These are phyloP conservation scores for Ustilago shanxiensis DNA, from an alignment of 1,284 basidiomycete species.

Conservation along the genomic window DNA sequence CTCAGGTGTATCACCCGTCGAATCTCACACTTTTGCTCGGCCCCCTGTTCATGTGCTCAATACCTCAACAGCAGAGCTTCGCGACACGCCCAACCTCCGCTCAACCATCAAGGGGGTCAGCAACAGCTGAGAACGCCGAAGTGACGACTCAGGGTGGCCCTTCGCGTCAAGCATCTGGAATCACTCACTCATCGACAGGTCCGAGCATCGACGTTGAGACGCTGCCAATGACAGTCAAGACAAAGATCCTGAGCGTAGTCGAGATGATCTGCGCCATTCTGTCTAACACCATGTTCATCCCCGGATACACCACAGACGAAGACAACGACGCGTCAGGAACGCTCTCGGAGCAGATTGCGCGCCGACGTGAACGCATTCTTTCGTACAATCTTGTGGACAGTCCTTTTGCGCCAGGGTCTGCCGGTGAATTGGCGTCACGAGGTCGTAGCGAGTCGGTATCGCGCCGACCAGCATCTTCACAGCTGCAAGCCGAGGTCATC, in stretches of 20 bases:
- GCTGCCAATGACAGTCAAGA: slow-evolving; percentile 43
- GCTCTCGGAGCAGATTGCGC: slow-evolving; percentile 37
- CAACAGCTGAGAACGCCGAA: neutral
- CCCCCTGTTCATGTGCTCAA: slow-evolving; percentile 47
- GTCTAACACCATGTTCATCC: slow-evolving; percentile 50
- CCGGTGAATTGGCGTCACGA: slow-evolving; percentile 6
- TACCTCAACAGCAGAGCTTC: slow-evolving; percentile 33
- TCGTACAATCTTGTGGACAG: slow-evolving; percentile 32
- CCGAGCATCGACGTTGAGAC: slow-evolving; percentile 27
- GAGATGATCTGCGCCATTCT: slow-evolving; percentile 62
- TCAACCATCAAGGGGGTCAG: slow-evolving; percentile 1
- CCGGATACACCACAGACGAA: slow-evolving; percentile 26
- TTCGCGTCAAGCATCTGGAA: neutral
- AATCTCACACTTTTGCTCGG: slow-evolving; percentile 50
- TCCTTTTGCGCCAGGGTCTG: slow-evolving; percentile 24
- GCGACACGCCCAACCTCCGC: slow-evolving; percentile 1
- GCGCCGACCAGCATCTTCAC: slow-evolving; percentile 1
- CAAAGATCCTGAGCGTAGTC: slow-evolving; percentile 53
- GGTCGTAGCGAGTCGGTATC: slow-evolving; percentile 19
- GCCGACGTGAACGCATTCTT: slow-evolving; percentile 41
- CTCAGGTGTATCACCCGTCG: slow-evolving; percentile 34
- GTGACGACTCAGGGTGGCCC: neutral
- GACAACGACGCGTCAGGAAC: neutral
- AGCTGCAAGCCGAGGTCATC: slow-evolving; percentile 46
- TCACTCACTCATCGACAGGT: neutral